These are phyloP conservation scores for Mortierella sp. DNA, from an alignment of 371 early-diverging fungal genomes.

Conservation along the genomic window DNA sequence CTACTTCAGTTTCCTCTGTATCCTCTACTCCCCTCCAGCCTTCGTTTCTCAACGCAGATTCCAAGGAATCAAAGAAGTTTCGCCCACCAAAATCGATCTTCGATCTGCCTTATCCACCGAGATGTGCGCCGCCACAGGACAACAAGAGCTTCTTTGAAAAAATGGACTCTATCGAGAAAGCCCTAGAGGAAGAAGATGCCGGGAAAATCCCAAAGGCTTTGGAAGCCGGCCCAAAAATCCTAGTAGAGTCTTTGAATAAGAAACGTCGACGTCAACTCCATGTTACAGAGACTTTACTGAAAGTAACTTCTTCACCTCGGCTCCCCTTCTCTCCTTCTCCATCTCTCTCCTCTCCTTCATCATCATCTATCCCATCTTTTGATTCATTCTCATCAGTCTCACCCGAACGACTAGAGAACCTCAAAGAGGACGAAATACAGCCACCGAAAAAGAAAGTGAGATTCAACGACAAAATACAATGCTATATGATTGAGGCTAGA, in stretches of 20 bases:
- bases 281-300: too few species aligned
- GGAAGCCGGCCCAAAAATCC: slow-evolving; percentile 19
- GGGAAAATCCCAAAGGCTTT: slow-evolving; percentile 25
- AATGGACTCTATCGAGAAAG: slow-evolving; percentile 21
- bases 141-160: slow-evolving; percentile 12
- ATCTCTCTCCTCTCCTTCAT: neutral
- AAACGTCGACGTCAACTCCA: slow-evolving; percentile 15
- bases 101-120: slow-evolving; percentile 13
- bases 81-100: slow-evolving; percentile 9
- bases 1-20: neutral
- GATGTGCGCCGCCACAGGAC: slow-evolving; percentile 11
- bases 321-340: too few species aligned
- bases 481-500: too few species aligned
- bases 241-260: slow-evolving; percentile 32
- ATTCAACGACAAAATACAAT: neutral
- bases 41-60: neutral
- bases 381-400: neutral
- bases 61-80: neutral
- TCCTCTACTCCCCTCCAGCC: neutral
- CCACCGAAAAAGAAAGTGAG: neutral
- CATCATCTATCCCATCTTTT: neutral
- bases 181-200: slow-evolving; percentile 26
- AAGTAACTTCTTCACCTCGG: neutral
- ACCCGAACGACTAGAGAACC: neutral
- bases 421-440: too few species aligned